These are phyloP conservation scores for Oldenlandia corymbosa DNA, from an alignment of 257 asterid genomes.

Conservation along the genomic window DNA sequence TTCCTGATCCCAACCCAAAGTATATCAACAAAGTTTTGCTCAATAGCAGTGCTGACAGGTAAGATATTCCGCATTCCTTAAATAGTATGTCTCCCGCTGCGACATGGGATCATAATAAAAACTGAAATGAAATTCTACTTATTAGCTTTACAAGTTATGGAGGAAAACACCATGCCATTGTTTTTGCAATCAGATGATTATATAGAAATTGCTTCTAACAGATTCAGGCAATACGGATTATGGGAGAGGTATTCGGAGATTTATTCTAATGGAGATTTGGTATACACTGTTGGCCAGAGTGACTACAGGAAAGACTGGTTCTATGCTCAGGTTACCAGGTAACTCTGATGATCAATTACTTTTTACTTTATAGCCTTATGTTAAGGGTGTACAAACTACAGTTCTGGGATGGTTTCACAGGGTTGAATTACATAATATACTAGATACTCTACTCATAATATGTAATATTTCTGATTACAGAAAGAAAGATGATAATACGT, in stretches of 20 bases:
- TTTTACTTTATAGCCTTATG: neutral
- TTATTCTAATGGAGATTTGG: constrained; percentile 54
- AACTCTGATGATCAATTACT: neutral
- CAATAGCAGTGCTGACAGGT: constrained; percentile 61
- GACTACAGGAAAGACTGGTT: constrained; percentile 67
- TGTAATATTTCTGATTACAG: constrained; percentile 26
- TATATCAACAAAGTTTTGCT: constrained; percentile 55
- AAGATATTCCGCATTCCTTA: neutral
- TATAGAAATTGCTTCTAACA: too few species aligned
- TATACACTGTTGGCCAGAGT: constrained; percentile 56
- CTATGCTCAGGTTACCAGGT: constrained; percentile 78
- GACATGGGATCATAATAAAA: neutral
- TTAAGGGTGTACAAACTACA: neutral
- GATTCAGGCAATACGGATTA: constrained; percentile 64
- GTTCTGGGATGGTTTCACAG: neutral
- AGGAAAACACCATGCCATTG: neutral
- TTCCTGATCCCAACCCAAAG: constrained; percentile 61
- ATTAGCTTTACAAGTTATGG: neutral
- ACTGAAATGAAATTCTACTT: neutral
- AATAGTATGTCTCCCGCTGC: neutral
- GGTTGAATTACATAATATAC: neutral
- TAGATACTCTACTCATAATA: too few species aligned
- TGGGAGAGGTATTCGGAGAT: constrained; percentile 70
- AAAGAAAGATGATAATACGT: constrained; percentile 43
- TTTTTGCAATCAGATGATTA: neutral